phyloP scores from a whole-genome alignment of 2,329 filamentous ascomycete genomes.

The Pyrenochaeta sp. region DNA sequence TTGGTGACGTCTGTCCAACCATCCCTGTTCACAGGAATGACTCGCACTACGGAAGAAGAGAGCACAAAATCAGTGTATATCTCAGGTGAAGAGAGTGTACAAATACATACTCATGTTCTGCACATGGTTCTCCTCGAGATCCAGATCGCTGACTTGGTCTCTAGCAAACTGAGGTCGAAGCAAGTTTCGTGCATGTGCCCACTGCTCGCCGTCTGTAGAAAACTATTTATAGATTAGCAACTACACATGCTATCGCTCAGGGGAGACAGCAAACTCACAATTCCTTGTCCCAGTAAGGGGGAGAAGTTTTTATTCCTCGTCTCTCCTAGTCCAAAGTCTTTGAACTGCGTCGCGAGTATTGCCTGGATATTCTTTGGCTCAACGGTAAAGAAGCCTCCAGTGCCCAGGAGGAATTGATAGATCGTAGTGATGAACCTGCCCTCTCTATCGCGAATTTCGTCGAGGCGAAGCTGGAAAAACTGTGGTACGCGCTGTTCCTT shows the following conservation, averaged over 20 bases:
- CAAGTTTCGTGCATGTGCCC: conserved; percentile 42
- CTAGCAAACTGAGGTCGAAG: conserved; percentile 48
- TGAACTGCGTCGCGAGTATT: conserved; percentile 55
- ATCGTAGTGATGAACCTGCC: conserved; percentile 39
- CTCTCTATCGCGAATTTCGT: conserved; percentile 25
- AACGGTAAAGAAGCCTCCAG: conserved; percentile 37
- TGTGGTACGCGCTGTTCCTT: conserved; percentile 46
- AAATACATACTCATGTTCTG: conserved; percentile 42
- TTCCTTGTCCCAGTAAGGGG: conserved; percentile 52
- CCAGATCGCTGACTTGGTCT: conserved; percentile 43
- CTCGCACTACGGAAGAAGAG: conserved; percentile 11
- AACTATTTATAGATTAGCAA: conserved; percentile 27
- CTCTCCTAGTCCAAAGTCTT: conserved; percentile 54
- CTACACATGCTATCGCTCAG: neutral
- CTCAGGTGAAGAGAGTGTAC: too few relatives aligned
- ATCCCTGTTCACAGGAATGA: conserved; percentile 5
- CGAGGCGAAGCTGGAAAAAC: conserved; percentile 27
- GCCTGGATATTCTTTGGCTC: conserved; percentile 58
- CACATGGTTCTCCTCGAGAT: conserved; percentile 41
- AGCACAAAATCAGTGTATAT: too few relatives aligned
- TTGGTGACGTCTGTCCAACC: conserved; percentile 40
- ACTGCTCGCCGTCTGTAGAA: conserved; percentile 38
- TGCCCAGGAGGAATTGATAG: conserved; percentile 26
- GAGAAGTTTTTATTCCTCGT: conserved; percentile 48
- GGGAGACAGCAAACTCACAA: conserved; percentile 27